Base-by-base conservation (phyloP, 2,329 filamentous ascomycete species). In the Diplodia intermedia region DNA sequence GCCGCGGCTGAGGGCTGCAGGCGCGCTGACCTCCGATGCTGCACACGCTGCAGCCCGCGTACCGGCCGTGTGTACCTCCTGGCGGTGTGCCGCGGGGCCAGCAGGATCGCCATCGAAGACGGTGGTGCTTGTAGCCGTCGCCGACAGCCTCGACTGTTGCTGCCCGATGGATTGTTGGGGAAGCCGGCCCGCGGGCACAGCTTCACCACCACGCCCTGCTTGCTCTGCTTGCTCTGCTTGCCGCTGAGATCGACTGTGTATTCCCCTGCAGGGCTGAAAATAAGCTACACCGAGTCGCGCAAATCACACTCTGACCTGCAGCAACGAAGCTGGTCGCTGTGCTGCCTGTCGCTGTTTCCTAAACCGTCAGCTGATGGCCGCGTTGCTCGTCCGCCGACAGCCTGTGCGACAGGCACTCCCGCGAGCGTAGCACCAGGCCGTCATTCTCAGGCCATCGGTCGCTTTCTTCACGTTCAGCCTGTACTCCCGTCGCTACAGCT, bases 371-470 rank as follows among this genome's bases (percentile, higher is more conserved):
- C 60, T 63, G 60, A 63, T 38, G 40, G 60, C 18, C 57, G 15
- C 15, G n/a, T 33, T 47, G 57, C 60, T 63, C 47, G 26, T 38
- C 31, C 57, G 15, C 40, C n/a, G 57, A 62, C 57, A 31, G 26
- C 57, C 3, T 33, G 60, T 63, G 60, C 60, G 36, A 63, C 60
- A 63, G 60, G 60, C 60, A 63, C 60, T 23, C 60, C 60, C 60
- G 60, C 31, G 29, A 3, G 26, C 43, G 60, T 52, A 14, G 43
- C 47, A 52, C 60, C 60, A 20, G 29, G 23, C 60, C 60, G 60
- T 40, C 60, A 40, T 50, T 52, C 60, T 52, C 60, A 52, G 60
- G 47, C 60, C 43, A 38, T 63, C 29, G 43, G 8, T 18, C 43
- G 43, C 43, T 18, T 52, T 38, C 60, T 63, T 29, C 60, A 52